Evolutionary conservation across 305 asterid genomes (phyloP).

Genomic region (Nicotiana rustica): DNA sequence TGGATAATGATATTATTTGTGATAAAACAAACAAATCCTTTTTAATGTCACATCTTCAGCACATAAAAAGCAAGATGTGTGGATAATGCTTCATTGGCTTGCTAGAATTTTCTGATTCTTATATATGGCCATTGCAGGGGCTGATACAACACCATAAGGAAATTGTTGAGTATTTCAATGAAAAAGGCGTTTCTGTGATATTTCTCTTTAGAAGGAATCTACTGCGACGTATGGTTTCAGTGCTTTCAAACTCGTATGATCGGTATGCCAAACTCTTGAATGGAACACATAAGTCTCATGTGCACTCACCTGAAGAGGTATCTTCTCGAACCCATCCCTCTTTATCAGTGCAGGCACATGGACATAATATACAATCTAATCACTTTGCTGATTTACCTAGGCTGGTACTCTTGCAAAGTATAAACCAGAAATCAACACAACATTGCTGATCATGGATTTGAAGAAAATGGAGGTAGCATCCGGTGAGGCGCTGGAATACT

Average conservation of each 20-base stretch:
- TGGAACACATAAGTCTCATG: conserved; percentile 92
- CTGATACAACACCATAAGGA: conserved; percentile 72
- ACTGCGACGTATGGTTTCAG: conserved; percentile 80
- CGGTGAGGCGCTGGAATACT: conserved; percentile 40
- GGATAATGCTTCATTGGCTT: too few relatives aligned
- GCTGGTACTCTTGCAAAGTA: conserved; percentile 49
- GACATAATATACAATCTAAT: neutral
- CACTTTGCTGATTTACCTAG: conserved; percentile 37
- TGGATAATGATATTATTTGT: too few relatives aligned
- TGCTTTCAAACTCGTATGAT: conserved; percentile 83
- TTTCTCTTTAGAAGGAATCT: conserved; percentile 86
- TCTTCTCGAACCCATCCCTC: conserved; percentile 32
- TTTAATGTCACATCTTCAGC: too few relatives aligned
- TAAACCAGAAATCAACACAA: conserved; percentile 48
- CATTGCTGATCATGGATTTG: conserved; percentile 43
- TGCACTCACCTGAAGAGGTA: conserved; percentile 86
- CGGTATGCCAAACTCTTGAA: conserved; percentile 80
- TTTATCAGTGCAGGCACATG: neutral
- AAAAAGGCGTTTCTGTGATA: conserved; percentile 73
- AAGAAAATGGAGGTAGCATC: conserved; percentile 42
- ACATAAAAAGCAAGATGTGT: too few relatives aligned
- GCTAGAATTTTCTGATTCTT: too few relatives aligned
- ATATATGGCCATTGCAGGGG: conserved; percentile 58
- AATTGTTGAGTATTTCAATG: conserved; percentile 71
- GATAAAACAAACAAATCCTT: too few relatives aligned